Base-by-base conservation (phyloP, 306 rosid genomes). In the Vachellia collinsii region DNA sequence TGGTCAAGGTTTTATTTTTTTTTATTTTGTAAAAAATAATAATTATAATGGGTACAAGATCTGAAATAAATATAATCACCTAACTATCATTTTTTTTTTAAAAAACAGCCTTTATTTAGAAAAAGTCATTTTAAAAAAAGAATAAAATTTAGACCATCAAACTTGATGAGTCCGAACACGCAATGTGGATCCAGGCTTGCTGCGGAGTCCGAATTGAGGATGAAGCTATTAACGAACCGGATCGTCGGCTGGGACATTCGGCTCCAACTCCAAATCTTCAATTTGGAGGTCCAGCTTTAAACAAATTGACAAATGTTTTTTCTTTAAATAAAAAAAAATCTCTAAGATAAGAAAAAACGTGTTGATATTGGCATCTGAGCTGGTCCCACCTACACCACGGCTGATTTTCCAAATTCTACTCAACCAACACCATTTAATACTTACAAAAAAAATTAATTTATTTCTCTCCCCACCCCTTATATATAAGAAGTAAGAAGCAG, bases 271-370 rank as follows among this genome's bases (percentile, higher is more conserved):
- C 0, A 53, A 53, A 22, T 53, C 59, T 53, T 54, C 23, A 75
- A 23, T 5, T 65, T 63, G 10, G 22, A 68, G 51, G 68, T 51
- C 77, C 62, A 83, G 69, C n/a, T n/a, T 29, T 29, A 29, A 29
- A 29, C 34, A 29, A 29, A 29, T 29, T 29, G 67, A 43, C 80
- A 47, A 59, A 79, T 23, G 0, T n/a, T 22, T 56, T 53, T 5
- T 2, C 20, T 56, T 20, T 56, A 56, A 46, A 42, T 39, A 41
- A 19, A 51, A 53, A 16, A 51, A 54, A 19, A 19, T 19, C 8
- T n/a, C 59, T 7, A 67, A 56, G 72, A 46, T 11, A 10, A 53
- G 88, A 50, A 87, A 90, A 90, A 91, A 91, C 98, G 97, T 94
- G 97, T 94, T 84, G 87, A 8, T 75, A 85, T 80, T 11, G 47